Percentiles rank a stretch among this genome's conserved stretches.
Evolutionary conservation across 441 rosid genomes (phyloP).

Genomic region (Pelargonium australe): DNA sequence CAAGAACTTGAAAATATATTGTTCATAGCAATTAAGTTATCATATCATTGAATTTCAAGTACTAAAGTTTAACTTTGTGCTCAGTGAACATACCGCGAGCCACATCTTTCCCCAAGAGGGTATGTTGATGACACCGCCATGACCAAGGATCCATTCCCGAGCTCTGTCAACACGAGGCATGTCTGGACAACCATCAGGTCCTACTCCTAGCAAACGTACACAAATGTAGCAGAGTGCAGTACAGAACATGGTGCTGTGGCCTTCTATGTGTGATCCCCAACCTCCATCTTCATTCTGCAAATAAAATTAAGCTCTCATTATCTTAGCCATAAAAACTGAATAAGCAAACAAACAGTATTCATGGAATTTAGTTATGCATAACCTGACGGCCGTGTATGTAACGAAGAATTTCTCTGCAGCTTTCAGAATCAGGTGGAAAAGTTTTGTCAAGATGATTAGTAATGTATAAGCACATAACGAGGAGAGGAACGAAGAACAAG

Average conservation of each 20-base stretch:
- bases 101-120: conserved; percentile 95
- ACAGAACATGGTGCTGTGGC: conserved; percentile 82
- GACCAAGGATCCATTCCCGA: conserved; percentile 66
- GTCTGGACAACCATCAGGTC: conserved; percentile 54
- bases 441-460: no score
- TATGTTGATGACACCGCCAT: conserved; percentile 66
- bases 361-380: no score
- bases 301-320: conserved; percentile 22
- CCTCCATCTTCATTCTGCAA: conserved; percentile 80
- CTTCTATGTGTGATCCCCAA: conserved; percentile 92
- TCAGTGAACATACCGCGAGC: conserved; percentile 36
- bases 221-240: conserved; percentile 62
- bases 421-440: no score
- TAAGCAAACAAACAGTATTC: no score
- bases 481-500: no score
- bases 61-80: conserved; percentile 47
- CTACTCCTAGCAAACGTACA: conserved; percentile 75
- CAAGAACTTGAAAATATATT: no score
- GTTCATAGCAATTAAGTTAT: conserved; percentile 6
- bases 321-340: not conserved
- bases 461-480: no score
- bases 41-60: conserved; percentile 59
- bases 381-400: no score
- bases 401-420: no score
- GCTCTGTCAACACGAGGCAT: conserved; percentile 42